Percentiles rank a stretch among this genome's conserved stretches.
phyloP scores from a whole-genome alignment of 768 basidiomycete species.

The Agaricus blazei region DNA sequence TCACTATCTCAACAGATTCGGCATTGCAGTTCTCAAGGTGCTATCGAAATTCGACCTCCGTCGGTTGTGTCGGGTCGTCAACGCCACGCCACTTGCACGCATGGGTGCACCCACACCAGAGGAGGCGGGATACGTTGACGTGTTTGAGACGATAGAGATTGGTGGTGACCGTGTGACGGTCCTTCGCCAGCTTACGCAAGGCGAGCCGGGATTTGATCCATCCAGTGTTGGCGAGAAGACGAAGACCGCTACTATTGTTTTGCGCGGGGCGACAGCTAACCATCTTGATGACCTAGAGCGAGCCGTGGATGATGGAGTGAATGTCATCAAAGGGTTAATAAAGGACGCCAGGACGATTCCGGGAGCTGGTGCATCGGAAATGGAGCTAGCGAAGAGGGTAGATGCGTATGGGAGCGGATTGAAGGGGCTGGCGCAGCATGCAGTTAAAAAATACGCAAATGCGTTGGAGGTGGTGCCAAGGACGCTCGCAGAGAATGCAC shows the following conservation, averaged over 20 bases:
- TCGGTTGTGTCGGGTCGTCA: slow-evolving; percentile 89
- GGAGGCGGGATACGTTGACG: slow-evolving; percentile 90
- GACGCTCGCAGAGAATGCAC: slow-evolving; percentile 92
- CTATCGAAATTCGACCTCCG: slow-evolving; percentile 98
- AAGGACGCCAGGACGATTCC: slow-evolving; percentile 89
- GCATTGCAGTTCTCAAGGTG: slow-evolving; percentile 94
- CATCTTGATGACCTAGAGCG: slow-evolving; percentile 94
- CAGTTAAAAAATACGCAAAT: slow-evolving; percentile 82
- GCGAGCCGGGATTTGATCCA: slow-evolving; percentile 61
- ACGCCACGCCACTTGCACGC: slow-evolving; percentile 93
- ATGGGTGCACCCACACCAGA: slow-evolving; percentile 95
- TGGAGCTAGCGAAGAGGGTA: slow-evolving; percentile 84
- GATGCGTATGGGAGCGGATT: slow-evolving; percentile 84
- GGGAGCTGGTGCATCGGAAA: slow-evolving; percentile 91
- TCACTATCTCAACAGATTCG: slow-evolving; percentile 92
- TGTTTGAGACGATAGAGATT: slow-evolving; percentile 94
- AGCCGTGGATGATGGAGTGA: slow-evolving; percentile 94
- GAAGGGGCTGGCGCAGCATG: slow-evolving; percentile 91
- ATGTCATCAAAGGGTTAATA: slow-evolving; percentile 88
- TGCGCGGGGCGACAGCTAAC: slow-evolving; percentile 94
- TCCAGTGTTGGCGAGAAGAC: slow-evolving; percentile 59
- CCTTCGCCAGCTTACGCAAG: slow-evolving; percentile 71
- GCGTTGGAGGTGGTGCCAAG: slow-evolving; percentile 91
- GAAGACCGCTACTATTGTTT: slow-evolving; percentile 87
- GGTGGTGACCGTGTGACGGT: slow-evolving; percentile 98